Conservation (phyloP, 306 rosid species). For the Cicer bijugum region DNA sequence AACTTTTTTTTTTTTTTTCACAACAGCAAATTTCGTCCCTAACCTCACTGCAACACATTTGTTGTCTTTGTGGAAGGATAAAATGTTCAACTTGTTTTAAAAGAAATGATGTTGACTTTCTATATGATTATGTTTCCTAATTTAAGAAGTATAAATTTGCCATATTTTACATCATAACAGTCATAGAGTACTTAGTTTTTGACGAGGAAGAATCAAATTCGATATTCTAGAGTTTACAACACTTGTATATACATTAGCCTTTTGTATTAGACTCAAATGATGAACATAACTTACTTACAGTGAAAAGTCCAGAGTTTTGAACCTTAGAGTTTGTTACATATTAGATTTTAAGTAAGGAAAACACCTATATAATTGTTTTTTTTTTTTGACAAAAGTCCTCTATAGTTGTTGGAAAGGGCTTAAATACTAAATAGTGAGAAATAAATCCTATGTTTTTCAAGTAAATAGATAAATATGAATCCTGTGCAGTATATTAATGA, state of each 20-base stretch:
- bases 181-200: neutral
- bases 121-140: neutral
- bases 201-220: too few species aligned
- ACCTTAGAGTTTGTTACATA: too few species aligned
- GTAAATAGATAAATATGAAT: too few species aligned
- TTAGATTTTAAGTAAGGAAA: neutral
- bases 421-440: neutral
- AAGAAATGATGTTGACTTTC: neutral
- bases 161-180: neutral
- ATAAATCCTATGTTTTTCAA: too few species aligned
- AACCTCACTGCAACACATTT: neutral
- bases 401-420: neutral
- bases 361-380: too few species aligned
- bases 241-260: too few species aligned
- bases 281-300: neutral
- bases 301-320: neutral
- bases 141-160: neutral
- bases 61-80: neutral
- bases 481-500: neutral
- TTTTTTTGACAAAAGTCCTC: too few species aligned
- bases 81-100: neutral
- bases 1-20: too few species aligned
- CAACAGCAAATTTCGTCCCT: neutral
- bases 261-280: too few species aligned
- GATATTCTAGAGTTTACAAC: too few species aligned